Percentiles rank a stretch among this genome's conserved stretches.
Conservation (phyloP, 805 yeast species). For the Metschnikowia anglica region DNA sequence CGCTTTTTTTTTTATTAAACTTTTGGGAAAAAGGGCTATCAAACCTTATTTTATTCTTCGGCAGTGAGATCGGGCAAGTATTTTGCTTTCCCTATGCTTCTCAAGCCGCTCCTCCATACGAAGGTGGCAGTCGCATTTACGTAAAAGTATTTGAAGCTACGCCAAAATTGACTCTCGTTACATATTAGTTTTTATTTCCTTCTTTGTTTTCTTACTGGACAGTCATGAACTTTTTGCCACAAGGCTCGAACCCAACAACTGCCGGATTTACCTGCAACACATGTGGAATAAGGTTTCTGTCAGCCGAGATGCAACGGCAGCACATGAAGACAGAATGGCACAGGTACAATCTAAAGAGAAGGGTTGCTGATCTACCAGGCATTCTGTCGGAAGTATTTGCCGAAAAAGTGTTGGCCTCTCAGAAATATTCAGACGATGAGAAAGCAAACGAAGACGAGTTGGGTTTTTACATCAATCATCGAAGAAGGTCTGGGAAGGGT, state of each 20-base stretch:
- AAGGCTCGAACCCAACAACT: conserved; percentile 28
- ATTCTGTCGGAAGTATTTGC: conserved; percentile 52
- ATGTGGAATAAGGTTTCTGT: conserved; percentile 76
- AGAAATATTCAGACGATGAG: conserved; percentile 17
- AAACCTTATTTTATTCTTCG: not conserved
- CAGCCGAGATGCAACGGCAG: conserved; percentile 80
- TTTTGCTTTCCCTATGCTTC: not conserved
- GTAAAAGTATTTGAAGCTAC: not conserved
- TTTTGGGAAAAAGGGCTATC: too few species aligned
- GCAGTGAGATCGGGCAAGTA: not conserved
- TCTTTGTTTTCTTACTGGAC: not conserved
- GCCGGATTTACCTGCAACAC: conserved; percentile 73
- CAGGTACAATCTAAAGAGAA: conserved; percentile 88
- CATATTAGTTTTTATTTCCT: not conserved
- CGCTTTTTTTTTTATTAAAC: too few species aligned
- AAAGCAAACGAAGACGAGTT: conserved; percentile 48
- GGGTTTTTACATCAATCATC: conserved; percentile 46
- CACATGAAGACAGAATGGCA: conserved; percentile 99
- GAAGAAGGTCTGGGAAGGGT: conserved; percentile 25
- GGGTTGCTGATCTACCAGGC: conserved; percentile 67
- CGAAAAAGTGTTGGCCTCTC: conserved; percentile 52
- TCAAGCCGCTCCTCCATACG: not conserved
- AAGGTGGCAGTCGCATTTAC: conserved; percentile 1
- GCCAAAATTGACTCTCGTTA: not conserved
- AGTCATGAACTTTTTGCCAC: conserved; percentile 22